Conservation (phyloP, 306 rosid species). For the Luffa aegyptiaca region DNA sequence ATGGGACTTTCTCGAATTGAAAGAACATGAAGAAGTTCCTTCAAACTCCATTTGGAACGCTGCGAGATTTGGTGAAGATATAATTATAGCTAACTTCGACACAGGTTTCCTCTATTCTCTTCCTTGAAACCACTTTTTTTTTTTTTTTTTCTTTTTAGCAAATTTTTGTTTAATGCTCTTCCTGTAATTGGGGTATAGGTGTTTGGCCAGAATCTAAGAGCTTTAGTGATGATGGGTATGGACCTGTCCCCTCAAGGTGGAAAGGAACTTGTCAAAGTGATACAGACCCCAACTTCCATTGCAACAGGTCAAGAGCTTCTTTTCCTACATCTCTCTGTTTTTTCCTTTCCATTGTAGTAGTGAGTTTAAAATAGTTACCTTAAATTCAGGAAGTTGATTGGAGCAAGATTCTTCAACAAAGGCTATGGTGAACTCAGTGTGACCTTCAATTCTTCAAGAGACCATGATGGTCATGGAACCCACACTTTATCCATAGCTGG, state of each 20-base stretch:
- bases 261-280: conserved; percentile 41
- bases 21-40: neutral
- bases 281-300: conserved; percentile 20
- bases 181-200: conserved; percentile 23
- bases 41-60: neutral
- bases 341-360: neutral
- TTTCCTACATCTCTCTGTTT: neutral
- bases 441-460: neutral
- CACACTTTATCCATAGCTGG: conserved; percentile 12
- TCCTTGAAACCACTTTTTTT: neutral
- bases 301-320: conserved; percentile 35
- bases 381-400: conserved; percentile 2
- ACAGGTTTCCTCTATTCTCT: neutral
- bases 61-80: neutral
- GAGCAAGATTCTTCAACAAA: conserved; percentile 10
- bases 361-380: neutral
- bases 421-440: neutral
- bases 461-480: neutral
- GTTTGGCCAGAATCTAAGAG: conserved; percentile 75
- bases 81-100: neutral
- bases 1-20: neutral
- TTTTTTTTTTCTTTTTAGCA: neutral
- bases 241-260: conserved; percentile 61
- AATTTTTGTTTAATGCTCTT: neutral
- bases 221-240: conserved; percentile 49